Percentiles rank a stretch among this genome's conserved stretches.
Conservation (phyloP, 1,139 yeast species). For the Nadsonia starkeyi-henricii region DNA sequence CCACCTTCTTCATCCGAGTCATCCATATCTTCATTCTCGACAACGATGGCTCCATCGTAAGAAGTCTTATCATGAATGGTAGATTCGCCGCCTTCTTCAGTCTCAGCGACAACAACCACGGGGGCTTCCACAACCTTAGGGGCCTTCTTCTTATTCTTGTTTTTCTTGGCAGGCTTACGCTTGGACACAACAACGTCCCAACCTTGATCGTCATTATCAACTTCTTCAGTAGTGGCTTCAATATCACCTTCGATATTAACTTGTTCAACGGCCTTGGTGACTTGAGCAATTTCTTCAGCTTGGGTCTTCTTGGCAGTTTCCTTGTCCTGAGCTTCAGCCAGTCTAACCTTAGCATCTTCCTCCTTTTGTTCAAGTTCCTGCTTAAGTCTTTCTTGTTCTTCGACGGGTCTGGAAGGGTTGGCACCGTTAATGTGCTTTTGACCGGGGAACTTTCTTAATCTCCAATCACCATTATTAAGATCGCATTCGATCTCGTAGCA, state of each 20-base stretch:
- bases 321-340: slow-evolving; percentile 1
- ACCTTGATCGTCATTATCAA: slow-evolving; percentile 16
- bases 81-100: not conserved
- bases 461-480: slow-evolving; percentile 50
- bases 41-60: slow-evolving; percentile 7
- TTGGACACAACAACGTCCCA: slow-evolving; percentile 18
- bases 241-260: slow-evolving; percentile 1
- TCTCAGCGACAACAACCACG: not conserved
- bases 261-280: not conserved
- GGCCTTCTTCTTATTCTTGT: slow-evolving; percentile 1
- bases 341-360: not conserved
- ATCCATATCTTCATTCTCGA: slow-evolving; percentile 10
- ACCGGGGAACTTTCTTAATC: slow-evolving; percentile 57
- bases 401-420: not conserved
- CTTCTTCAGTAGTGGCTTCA: slow-evolving; percentile 8
- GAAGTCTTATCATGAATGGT: slow-evolving; percentile 1
- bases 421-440: slow-evolving; percentile 27
- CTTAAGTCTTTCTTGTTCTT: not conserved
- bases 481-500: slow-evolving; percentile 79
- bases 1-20: slow-evolving; percentile 27
- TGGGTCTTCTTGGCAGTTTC: not conserved
- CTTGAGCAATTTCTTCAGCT: not conserved
- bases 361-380: slow-evolving; percentile 5
- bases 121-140: not conserved
- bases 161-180: slow-evolving; percentile 8